These are phyloP conservation scores for Wallacemonas sp. DNA, from an alignment of 208 protist species.

Conservation along the genomic window DNA sequence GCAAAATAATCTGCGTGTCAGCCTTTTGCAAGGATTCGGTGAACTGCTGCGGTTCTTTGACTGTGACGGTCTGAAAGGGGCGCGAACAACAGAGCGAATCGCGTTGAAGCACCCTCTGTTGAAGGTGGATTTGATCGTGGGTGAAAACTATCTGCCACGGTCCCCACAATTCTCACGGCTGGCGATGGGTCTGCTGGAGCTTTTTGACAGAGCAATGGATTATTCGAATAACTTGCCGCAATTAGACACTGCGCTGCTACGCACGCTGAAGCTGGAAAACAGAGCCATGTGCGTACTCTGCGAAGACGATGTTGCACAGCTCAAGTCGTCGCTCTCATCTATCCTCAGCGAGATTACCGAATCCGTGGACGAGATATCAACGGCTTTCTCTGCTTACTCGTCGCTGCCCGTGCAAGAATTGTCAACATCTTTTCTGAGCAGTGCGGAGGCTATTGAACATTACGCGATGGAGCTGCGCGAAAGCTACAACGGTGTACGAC, in stretches of 20 bases:
- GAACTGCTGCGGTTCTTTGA: constrained; percentile 66
- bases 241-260: constrained; percentile 52
- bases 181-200: constrained; percentile 57
- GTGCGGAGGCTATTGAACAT: constrained; percentile 28
- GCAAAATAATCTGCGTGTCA: constrained; percentile 47
- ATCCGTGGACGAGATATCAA: constrained; percentile 46
- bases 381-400: constrained; percentile 50
- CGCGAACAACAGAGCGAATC: constrained; percentile 32
- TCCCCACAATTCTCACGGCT: constrained; percentile 63
- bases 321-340: constrained; percentile 23
- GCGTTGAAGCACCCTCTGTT: constrained; percentile 45
- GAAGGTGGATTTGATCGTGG: constrained; percentile 49
- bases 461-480: constrained; percentile 42
- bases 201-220: constrained; percentile 61
- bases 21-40: constrained; percentile 57
- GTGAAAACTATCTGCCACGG: constrained; percentile 54
- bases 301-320: not conserved
- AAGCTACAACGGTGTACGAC: constrained; percentile 42
- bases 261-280: constrained; percentile 54
- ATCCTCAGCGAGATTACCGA: constrained; percentile 41
- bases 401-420: constrained; percentile 46
- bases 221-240: constrained; percentile 62
- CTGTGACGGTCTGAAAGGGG: constrained; percentile 19
- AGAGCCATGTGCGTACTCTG: constrained; percentile 23
- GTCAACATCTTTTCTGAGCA: constrained; percentile 30